Percentiles rank a stretch among this genome's conserved stretches.
Evolutionary conservation across 225 moss, liverwort and hornwort genomes (phyloP).

Genomic region (Neckera pumila): DNA sequence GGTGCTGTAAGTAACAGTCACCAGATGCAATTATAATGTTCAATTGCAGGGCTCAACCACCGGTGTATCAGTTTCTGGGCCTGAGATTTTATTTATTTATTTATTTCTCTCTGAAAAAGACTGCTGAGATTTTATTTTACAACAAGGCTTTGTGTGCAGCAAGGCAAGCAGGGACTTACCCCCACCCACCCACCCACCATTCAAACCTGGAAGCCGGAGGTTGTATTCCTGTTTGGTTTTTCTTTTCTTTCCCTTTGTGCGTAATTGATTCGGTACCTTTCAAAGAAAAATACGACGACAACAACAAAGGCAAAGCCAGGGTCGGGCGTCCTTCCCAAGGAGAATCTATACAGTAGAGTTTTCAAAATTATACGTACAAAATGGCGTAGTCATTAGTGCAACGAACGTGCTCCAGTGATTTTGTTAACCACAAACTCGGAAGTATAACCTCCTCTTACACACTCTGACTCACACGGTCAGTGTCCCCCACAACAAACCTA

Average conservation of each 20-base stretch:
- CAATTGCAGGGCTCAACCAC: background rate
- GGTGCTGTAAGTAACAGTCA: background rate
- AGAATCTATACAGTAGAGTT: background rate
- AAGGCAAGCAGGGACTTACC: background rate
- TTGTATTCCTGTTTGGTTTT: background rate
- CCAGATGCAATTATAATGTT: background rate
- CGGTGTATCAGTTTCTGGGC: background rate
- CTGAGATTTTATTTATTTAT: background rate
- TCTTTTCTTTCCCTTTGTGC: background rate
- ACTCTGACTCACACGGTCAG: conserved; percentile 18
- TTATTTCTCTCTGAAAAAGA: background rate
- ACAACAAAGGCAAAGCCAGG: background rate
- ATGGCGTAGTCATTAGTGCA: background rate
- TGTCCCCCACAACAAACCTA: conserved; percentile 8
- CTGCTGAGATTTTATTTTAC: background rate
- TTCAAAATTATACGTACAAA: background rate
- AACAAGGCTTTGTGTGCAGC: background rate
- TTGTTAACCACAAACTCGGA: conserved; percentile 2
- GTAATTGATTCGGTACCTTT: background rate
- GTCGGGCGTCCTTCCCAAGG: conserved; percentile 4
- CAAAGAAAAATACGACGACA: background rate
- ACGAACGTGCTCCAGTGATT: conserved; percentile 18
- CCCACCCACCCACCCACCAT: background rate
- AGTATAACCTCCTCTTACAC: conserved; percentile 31
- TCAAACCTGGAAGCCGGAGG: background rate